Base-by-base conservation (phyloP, 805 yeast species). In the Metschnikowia sp. region DNA sequence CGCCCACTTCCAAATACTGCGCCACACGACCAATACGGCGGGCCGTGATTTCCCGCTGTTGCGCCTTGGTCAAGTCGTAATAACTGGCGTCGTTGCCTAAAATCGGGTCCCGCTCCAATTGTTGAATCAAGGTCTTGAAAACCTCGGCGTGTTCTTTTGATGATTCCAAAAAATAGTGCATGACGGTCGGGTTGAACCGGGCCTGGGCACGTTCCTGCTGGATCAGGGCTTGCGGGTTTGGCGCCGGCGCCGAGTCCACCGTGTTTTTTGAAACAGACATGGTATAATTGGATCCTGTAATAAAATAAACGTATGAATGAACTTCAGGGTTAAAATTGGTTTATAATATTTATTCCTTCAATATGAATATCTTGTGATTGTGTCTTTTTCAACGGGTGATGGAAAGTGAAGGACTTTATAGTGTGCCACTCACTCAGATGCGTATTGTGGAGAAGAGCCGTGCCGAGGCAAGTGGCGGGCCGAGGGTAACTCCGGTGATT, bases 121-220 rank as follows among this genome's bases (percentile, higher is more conserved):
- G 55, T 39, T 55, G 59, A 32, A 48, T 30, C 31, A 52, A 19
- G 3, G 33, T n/a, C 47, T 51, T 53, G 41, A 55, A 50, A 32
- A 38, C 40, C 37, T 48, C 52, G 11, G 63, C 59, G 42, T 48
- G 47, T 39, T 59, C 61, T 44, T 50, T 40, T 30, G 58, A 50
- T 6, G 56, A 55, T 47, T 62, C 66, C 49, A 62, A 57, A 48
- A 61, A 62, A 48, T 54, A 40, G 51, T 61, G 60, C 66, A 62
- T 62, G 22, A 43, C 33, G 13, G 49, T 50, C 7, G 61, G 57
- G 50, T 58, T 52, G 44, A 62, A 58, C 32, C 40, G 47, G 40
- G 53, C 54, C 15, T 36, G 44, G 28, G 47, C 54, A 31, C 66
- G 49, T 44, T 62, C 66, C 33, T 44, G 48, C 28, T 46, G 48